Evolutionary conservation across 148 eudicot genomes (phyloP).

Genomic region (Persicaria maculosa): DNA sequence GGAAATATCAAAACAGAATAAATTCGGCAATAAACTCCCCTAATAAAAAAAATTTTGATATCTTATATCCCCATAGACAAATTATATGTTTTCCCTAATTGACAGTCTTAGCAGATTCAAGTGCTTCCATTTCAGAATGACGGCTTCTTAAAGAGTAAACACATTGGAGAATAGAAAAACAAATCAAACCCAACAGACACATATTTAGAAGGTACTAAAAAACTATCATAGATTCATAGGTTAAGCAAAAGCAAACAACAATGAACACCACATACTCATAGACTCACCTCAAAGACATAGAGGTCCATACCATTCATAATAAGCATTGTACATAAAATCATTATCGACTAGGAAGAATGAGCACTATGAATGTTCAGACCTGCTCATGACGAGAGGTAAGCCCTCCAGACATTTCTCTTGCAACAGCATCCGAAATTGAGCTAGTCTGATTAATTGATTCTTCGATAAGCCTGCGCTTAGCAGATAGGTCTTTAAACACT

Average conservation of each 20-base stretch:
- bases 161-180: too few relatives aligned
- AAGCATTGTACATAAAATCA: not conserved
- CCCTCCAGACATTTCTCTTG: slow-evolving; percentile 75
- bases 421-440: slow-evolving; percentile 61
- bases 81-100: too few relatives aligned
- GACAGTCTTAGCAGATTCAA: too few relatives aligned
- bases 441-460: slow-evolving; percentile 51
- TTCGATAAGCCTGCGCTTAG: slow-evolving; percentile 47
- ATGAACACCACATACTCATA: not conserved
- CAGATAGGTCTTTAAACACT: slow-evolving; percentile 65
- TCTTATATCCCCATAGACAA: too few relatives aligned
- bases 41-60: not conserved
- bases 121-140: not conserved
- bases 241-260: not conserved
- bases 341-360: not conserved
- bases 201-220: not conserved
- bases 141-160: not conserved
- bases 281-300: not conserved
- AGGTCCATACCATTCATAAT: not conserved
- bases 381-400: slow-evolving; percentile 57
- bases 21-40: not conserved
- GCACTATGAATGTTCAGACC: slow-evolving; percentile 20
- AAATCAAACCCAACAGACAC: not conserved
- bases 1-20: slow-evolving; percentile 13
- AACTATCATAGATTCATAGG: not conserved